phyloP scores from a whole-genome alignment of 345 rosid genomes.

The Murraya paniculata region DNA sequence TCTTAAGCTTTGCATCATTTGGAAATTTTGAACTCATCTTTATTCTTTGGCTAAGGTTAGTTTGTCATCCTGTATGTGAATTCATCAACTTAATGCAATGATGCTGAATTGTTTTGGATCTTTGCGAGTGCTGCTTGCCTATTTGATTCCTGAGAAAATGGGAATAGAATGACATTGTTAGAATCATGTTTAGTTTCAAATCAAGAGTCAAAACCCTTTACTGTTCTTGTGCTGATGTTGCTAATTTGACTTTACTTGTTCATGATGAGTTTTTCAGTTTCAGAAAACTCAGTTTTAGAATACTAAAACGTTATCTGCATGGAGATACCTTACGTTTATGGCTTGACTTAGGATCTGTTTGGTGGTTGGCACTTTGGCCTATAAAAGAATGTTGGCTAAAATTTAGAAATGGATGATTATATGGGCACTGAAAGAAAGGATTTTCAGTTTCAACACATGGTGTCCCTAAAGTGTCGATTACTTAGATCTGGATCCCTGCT shows the following conservation, averaged over 20 bases:
- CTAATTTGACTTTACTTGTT: neutral
- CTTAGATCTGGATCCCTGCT: neutral
- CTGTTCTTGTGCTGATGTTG: neutral
- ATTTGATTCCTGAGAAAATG: slow-evolving; percentile 3
- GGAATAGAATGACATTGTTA: neutral
- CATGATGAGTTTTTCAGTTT: neutral
- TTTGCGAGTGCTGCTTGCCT: slow-evolving; percentile 1
- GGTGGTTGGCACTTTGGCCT: neutral
- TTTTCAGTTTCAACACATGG: neutral
- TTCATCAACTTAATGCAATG: slow-evolving; percentile 5
- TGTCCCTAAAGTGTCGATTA: neutral
- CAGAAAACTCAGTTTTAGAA: neutral
- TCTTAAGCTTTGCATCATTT: neutral
- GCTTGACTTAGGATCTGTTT: neutral
- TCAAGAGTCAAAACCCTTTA: neutral
- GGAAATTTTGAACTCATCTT: neutral
- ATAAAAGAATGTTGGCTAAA: neutral
- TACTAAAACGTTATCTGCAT: neutral
- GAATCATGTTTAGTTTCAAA: slow-evolving; percentile 2
- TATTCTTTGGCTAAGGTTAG: neutral
- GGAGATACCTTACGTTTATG: neutral
- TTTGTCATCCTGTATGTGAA: neutral
- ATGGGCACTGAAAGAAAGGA: too few species aligned
- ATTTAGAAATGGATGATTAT: neutral
- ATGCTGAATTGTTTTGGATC: slow-evolving; percentile 26